Evolutionary conservation across 805 yeast species (phyloP).

Genomic region (Yamadazyma akitaensis): DNA sequence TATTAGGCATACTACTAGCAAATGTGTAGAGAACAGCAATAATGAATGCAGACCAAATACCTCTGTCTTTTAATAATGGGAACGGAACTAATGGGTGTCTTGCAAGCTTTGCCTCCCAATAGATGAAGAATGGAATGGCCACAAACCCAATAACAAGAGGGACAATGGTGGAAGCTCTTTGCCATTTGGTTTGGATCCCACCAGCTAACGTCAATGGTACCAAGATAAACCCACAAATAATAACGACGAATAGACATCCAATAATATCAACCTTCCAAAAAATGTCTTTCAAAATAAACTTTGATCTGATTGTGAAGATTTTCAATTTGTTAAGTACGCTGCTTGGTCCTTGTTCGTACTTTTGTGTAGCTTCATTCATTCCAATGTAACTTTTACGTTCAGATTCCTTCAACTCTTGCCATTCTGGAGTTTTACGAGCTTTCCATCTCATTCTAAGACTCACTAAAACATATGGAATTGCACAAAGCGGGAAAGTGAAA

Average conservation of each 20-base stretch:
- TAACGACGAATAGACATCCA: constrained; percentile 56
- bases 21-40: constrained; percentile 58
- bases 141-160: constrained; percentile 67
- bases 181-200: constrained; percentile 51
- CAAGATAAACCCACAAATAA: constrained; percentile 59
- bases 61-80: constrained; percentile 59
- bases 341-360: not conserved
- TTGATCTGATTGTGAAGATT: constrained; percentile 12
- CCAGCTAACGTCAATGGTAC: constrained; percentile 78
- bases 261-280: constrained; percentile 66
- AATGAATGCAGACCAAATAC: constrained; percentile 64
- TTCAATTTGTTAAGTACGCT: not conserved
- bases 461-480: constrained; percentile 55
- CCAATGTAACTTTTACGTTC: constrained; percentile 19
- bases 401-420: constrained; percentile 37
- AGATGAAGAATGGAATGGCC: constrained; percentile 51
- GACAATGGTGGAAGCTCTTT: constrained; percentile 56
- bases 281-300: constrained; percentile 25
- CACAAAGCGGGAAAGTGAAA: constrained; percentile 62
- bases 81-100: constrained; percentile 67
- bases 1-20: constrained; percentile 66
- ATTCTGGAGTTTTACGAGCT: constrained; percentile 53
- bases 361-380: constrained; percentile 22
- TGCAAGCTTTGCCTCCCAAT: constrained; percentile 58
- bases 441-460: constrained; percentile 53